These are phyloP conservation scores for Zymoseptoria tritici DNA, from an alignment of 2,329 filamentous ascomycete species.

Conservation along the genomic window DNA sequence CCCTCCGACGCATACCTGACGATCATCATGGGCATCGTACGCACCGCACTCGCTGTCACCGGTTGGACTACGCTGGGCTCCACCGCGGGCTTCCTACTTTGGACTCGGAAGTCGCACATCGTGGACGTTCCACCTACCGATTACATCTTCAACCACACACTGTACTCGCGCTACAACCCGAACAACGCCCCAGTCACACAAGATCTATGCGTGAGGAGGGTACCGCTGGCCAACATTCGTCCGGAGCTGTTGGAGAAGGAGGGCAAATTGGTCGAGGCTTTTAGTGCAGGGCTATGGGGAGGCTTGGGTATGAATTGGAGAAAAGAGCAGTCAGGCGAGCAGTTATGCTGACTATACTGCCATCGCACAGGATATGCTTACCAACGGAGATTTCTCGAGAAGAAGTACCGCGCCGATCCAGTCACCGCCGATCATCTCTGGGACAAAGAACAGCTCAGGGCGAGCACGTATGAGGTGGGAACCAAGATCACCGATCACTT, in stretches of 20 bases:
- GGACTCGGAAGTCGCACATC: constrained; percentile 50
- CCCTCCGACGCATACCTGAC: not conserved
- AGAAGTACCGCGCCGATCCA: constrained; percentile 48
- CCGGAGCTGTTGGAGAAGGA: constrained; percentile 58
- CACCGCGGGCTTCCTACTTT: constrained; percentile 45
- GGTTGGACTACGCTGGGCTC: constrained; percentile 36
- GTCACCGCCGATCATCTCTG: constrained; percentile 56
- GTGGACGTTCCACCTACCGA: constrained; percentile 54
- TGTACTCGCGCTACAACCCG: constrained; percentile 55
- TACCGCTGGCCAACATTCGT: constrained; percentile 57
- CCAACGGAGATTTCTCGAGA: constrained; percentile 52
- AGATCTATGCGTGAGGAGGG: constrained; percentile 56
- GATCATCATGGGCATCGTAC: constrained; percentile 30
- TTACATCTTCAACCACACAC: constrained; percentile 51
- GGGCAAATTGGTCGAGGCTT: constrained; percentile 54
- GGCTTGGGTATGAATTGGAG: constrained; percentile 48
- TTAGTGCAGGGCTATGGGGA: constrained; percentile 61
- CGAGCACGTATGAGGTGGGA: constrained; percentile 54
- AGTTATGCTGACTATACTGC: not conserved
- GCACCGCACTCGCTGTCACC: constrained; percentile 23
- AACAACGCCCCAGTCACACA: constrained; percentile 55
- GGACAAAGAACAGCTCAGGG: constrained; percentile 47
- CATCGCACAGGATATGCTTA: constrained; percentile 45
- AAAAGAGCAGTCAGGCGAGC: not conserved
- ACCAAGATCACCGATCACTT: constrained; percentile 64